Conservation (phyloP, 2,329 filamentous ascomycete species). For the Claviceps pazoutovae region DNA sequence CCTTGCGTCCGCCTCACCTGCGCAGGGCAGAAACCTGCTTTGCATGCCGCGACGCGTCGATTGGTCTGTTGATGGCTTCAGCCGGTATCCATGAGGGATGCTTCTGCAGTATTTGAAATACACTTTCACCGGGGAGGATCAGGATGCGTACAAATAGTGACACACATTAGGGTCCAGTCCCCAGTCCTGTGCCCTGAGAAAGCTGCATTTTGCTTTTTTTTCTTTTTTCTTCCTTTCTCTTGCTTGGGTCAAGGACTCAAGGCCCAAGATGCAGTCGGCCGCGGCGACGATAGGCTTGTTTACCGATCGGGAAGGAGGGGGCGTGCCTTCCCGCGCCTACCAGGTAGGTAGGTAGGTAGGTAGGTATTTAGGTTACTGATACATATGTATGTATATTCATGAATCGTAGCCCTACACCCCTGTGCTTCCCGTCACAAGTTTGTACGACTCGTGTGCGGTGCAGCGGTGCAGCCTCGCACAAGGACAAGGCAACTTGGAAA, state of each 20-base stretch:
- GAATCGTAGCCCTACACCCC: not conserved
- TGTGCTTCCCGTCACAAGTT: too few relatives aligned
- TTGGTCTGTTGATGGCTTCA: conserved; percentile 2
- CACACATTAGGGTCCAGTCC: not conserved
- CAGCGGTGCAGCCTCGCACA: not conserved
- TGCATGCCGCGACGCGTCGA: not conserved
- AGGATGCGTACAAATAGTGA: not conserved
- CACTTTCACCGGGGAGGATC: not conserved
- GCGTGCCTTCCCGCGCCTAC: not conserved
- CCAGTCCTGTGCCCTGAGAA: too few relatives aligned
- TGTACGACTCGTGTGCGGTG: not conserved
- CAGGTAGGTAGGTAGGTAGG: not conserved
- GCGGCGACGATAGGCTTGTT: not conserved
- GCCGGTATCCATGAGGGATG: not conserved
- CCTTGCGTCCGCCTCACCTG: not conserved
- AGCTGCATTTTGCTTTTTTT: too few relatives aligned
- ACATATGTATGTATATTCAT: too few relatives aligned
- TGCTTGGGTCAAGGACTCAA: not conserved
- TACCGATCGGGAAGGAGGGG: conserved; percentile 3
- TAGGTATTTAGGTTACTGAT: not conserved
- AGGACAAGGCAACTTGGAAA: not conserved
- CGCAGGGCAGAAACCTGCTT: too few relatives aligned
- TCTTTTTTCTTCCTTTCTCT: too few relatives aligned
- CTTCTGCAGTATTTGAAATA: not conserved
- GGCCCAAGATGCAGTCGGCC: not conserved